phyloP scores from a whole-genome alignment of 495 filamentous ascomycete species.

The Penicillium parvum region DNA sequence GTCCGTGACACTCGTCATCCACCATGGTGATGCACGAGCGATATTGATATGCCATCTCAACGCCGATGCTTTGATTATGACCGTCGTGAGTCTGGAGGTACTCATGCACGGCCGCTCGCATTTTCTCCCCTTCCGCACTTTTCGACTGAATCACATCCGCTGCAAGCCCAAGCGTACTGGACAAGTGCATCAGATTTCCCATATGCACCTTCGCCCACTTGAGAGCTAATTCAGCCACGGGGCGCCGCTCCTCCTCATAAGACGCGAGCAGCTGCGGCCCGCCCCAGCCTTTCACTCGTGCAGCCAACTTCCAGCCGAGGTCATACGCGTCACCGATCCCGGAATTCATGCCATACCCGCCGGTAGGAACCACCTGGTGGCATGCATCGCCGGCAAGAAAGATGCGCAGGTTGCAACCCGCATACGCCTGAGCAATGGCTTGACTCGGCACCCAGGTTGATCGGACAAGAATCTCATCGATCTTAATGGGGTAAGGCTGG shows the following conservation, averaged over 20 bases:
- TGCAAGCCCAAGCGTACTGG: too few relatives aligned
- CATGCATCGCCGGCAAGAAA: conserved; percentile 51
- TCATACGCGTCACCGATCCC: conserved; percentile 28
- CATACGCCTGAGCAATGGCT: conserved; percentile 15
- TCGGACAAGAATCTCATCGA: conserved; percentile 16
- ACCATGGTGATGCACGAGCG: not conserved
- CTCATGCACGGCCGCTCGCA: conserved; percentile 1
- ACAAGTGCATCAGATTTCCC: not conserved
- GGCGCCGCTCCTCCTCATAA: conserved; percentile 26
- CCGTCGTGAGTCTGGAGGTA: conserved; percentile 8
- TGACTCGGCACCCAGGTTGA: conserved; percentile 20
- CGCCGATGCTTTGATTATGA: conserved; percentile 8
- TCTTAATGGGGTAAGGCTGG: conserved; percentile 10
- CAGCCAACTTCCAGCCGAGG: conserved; percentile 30
- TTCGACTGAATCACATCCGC: not conserved
- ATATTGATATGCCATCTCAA: conserved; percentile 13
- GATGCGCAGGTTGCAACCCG: conserved; percentile 24
- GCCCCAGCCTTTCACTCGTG: conserved; percentile 17
- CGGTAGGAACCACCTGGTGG: conserved; percentile 21
- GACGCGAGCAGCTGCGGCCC: conserved; percentile 12
- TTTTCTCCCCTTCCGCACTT: not conserved
- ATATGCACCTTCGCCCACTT: conserved; percentile 3
- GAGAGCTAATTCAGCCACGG: conserved; percentile 5
- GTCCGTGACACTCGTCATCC: conserved; percentile 4
- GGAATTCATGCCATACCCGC: conserved; percentile 32